These are phyloP conservation scores for Hymenoscyphus fructigenus DNA, from an alignment of 2,329 filamentous ascomycete genomes.

Conservation along the genomic window DNA sequence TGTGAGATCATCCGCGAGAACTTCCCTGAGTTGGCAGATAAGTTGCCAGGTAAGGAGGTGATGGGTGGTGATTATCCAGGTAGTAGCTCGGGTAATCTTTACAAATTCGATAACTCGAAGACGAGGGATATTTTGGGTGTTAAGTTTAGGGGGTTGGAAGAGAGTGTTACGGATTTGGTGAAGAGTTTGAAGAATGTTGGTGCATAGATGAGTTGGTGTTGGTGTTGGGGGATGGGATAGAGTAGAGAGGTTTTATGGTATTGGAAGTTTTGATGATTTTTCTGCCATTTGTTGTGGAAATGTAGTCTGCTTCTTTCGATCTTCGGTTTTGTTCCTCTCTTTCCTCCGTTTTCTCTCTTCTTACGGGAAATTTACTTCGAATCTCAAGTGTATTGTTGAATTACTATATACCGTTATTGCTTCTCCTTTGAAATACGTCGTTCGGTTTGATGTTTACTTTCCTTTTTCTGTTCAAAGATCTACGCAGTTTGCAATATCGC, in stretches of 20 bases:
- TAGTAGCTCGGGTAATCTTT: slow-evolving; percentile 46
- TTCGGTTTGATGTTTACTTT: no score
- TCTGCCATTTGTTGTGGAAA: no score
- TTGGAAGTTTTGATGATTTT: no score
- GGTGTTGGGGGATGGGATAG: background rate
- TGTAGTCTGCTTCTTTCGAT: no score
- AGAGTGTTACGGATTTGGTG: slow-evolving; percentile 61
- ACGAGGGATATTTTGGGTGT: slow-evolving; percentile 57
- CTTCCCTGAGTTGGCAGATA: slow-evolving; percentile 51
- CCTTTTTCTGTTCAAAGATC: no score
- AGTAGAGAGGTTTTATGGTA: background rate
- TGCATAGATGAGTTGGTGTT: background rate
- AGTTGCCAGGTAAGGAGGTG: slow-evolving; percentile 46
- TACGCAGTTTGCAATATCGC: no score
- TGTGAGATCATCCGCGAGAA: slow-evolving; percentile 54
- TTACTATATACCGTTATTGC: no score
- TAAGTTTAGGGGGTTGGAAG: slow-evolving; percentile 56
- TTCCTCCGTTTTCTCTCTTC: no score
- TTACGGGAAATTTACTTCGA: no score
- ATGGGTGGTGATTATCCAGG: slow-evolving; percentile 37
- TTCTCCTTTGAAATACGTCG: no score
- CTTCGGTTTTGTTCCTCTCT: no score
- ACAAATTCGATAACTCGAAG: slow-evolving; percentile 55
- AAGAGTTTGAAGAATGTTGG: slow-evolving; percentile 36
- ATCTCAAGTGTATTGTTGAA: no score